Percentiles rank a stretch among this genome's conserved stretches.
Evolutionary conservation across 164 flowering plant species (phyloP).

Genomic region (Euptelea pleiosperma): DNA sequence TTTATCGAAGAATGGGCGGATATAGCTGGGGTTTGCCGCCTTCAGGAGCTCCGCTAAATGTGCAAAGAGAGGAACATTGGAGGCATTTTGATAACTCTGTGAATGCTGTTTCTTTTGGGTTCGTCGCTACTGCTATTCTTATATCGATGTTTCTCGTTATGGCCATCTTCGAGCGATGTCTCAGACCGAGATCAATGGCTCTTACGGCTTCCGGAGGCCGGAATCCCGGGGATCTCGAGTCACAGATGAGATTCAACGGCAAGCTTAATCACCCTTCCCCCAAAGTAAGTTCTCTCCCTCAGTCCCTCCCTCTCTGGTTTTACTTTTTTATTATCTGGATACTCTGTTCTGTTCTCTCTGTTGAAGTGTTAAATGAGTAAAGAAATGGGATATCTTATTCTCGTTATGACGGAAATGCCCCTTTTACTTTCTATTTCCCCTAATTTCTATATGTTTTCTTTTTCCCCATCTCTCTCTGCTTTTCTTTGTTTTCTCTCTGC

Average conservation of each 20-base stretch:
- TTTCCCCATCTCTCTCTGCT: too few relatives aligned
- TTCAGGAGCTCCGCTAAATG: constrained; percentile 34
- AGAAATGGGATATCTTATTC: too few relatives aligned
- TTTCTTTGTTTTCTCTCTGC: too few relatives aligned
- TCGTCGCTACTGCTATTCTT: constrained; percentile 89
- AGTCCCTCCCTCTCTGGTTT: too few relatives aligned
- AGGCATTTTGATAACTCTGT: constrained; percentile 70
- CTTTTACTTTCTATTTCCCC: too few relatives aligned
- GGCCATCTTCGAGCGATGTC: constrained; percentile 84
- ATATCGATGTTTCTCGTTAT: constrained; percentile 86
- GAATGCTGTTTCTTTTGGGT: constrained; percentile 87
- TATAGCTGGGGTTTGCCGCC: constrained; percentile 35
- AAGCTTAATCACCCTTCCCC: constrained; percentile 62
- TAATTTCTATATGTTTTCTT: too few relatives aligned
- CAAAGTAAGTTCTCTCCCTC: constrained; percentile 35
- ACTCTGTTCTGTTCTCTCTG: too few relatives aligned
- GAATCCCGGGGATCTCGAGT: constrained; percentile 37
- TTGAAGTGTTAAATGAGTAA: too few relatives aligned
- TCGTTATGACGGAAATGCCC: background rate
- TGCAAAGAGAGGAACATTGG: constrained; percentile 58
- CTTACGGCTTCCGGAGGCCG: constrained; percentile 24
- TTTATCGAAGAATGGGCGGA: constrained; percentile 19
- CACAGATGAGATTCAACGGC: constrained; percentile 34
- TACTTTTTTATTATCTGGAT: background rate
- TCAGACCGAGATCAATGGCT: constrained; percentile 44